Conservation (phyloP, 2,329 filamentous ascomycete genomes). For the Tympanopsis confertula region DNA sequence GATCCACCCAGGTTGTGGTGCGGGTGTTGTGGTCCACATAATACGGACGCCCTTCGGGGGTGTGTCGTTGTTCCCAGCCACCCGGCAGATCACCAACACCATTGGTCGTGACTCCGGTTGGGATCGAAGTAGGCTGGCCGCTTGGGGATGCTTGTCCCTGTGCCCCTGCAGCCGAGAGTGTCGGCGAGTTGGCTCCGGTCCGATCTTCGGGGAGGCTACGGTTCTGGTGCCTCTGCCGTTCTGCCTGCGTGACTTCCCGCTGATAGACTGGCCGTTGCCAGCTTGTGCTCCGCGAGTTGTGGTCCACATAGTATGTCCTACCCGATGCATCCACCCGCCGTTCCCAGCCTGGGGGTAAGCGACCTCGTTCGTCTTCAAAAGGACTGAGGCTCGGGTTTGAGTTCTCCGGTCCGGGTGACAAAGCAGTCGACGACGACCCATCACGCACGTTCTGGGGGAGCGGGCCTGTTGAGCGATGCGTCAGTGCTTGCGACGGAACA, state of each 20-base stretch:
- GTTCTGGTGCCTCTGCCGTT: slow-evolving; percentile 88
- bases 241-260: slow-evolving; percentile 81
- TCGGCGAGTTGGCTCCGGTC: slow-evolving; percentile 85
- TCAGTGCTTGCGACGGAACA: neutral
- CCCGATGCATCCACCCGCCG: slow-evolving; percentile 88
- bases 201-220: slow-evolving; percentile 90
- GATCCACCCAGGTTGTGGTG: slow-evolving; percentile 97
- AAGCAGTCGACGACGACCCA: neutral
- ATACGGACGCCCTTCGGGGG: slow-evolving; percentile 86
- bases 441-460: too few species aligned
- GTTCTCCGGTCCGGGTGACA: too few species aligned
- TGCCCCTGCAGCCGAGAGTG: slow-evolving; percentile 31
- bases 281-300: slow-evolving; percentile 91
- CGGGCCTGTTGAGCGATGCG: neutral
- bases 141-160: slow-evolving; percentile 23
- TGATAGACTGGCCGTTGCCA: slow-evolving; percentile 87
- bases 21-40: slow-evolving; percentile 98
- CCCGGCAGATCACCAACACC: slow-evolving; percentile 89
- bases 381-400: slow-evolving; percentile 61
- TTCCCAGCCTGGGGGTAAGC: slow-evolving; percentile 89
- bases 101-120: slow-evolving; percentile 89
- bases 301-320: slow-evolving; percentile 94
- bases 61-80: slow-evolving; percentile 93
- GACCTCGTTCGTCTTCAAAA: slow-evolving; percentile 91
- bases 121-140: slow-evolving; percentile 68